Conservation (phyloP, 1,284 basidiomycete genomes). For the Phylloporus gajari region DNA sequence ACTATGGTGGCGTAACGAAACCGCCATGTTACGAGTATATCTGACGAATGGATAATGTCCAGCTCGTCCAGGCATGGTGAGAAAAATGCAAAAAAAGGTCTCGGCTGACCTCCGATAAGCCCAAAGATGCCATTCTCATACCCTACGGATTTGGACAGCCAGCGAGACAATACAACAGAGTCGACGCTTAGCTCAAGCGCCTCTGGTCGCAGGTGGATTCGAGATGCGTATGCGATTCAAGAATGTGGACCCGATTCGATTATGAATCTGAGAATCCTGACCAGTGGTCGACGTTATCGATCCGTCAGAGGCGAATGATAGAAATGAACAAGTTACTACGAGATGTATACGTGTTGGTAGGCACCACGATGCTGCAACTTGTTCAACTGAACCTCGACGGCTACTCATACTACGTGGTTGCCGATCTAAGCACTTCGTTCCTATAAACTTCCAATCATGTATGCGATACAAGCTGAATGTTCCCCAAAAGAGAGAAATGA, state of each 20-base stretch:
- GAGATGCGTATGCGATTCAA: too few species aligned
- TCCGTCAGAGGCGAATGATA: too few species aligned
- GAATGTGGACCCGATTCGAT: too few species aligned
- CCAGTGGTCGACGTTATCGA: too few species aligned
- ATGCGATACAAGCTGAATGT: neutral
- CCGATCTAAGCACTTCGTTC: neutral
- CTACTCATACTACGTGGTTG: neutral
- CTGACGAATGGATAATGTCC: neutral
- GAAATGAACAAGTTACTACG: too few species aligned
- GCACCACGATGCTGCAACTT: too few species aligned
- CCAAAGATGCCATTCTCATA: neutral
- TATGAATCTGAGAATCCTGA: too few species aligned
- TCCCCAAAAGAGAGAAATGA: constrained; percentile 1
- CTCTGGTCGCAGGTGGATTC: too few species aligned
- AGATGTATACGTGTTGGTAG: too few species aligned
- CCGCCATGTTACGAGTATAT: neutral
- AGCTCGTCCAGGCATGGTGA: neutral
- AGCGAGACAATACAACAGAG: too few species aligned
- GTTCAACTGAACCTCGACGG: too few species aligned
- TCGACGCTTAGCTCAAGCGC: neutral
- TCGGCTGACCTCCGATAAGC: neutral
- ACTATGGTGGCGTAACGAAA: constrained; percentile 15
- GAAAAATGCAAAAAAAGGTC: neutral
- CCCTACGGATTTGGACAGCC: neutral
- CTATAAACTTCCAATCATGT: neutral